phyloP scores from a whole-genome alignment of 1,284 basidiomycete species.

The Rhodotorula sp. region DNA sequence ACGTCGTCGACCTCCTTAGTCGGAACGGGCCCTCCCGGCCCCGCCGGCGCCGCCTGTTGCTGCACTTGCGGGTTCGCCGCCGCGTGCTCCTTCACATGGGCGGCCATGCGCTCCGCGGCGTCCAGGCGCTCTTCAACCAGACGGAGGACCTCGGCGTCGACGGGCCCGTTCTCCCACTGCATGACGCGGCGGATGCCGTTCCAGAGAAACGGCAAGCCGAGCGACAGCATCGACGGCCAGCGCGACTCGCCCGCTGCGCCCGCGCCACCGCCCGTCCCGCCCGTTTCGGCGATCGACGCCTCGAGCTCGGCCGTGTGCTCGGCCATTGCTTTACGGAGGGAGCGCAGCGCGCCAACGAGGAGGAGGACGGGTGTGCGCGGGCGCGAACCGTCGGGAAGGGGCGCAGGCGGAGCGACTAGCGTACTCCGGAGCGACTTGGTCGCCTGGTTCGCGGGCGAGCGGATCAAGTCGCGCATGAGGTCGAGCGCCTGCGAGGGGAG shows the following conservation, averaged over 20 bases:
- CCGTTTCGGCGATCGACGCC: slow-evolving; percentile 15
- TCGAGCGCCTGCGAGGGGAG: slow-evolving; percentile 40
- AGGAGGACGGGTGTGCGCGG: slow-evolving; percentile 39
- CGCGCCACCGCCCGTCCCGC: not conserved
- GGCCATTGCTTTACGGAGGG: slow-evolving; percentile 43
- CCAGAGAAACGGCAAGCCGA: slow-evolving; percentile 45
- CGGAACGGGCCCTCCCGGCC: not conserved
- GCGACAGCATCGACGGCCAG: slow-evolving; percentile 43
- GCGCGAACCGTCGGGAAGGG: not conserved
- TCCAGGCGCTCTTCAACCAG: slow-evolving; percentile 44
- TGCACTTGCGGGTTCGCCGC: not conserved
- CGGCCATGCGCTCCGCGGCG: slow-evolving; percentile 17
- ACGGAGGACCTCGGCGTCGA: slow-evolving; percentile 45
- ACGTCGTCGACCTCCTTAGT: slow-evolving; percentile 25
- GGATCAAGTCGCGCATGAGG: slow-evolving; percentile 46
- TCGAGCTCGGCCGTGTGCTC: slow-evolving; percentile 39
- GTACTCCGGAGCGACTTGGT: slow-evolving; percentile 42
- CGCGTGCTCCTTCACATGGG: slow-evolving; percentile 13
- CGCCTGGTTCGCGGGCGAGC: slow-evolving; percentile 47
- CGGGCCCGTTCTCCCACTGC: slow-evolving; percentile 41
- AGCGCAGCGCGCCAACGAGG: slow-evolving; percentile 44
- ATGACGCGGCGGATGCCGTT: slow-evolving; percentile 42
- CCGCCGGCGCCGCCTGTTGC: slow-evolving; percentile 1
- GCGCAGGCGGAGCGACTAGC: slow-evolving; percentile 36
- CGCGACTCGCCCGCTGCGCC: slow-evolving; percentile 25